Evolutionary conservation across 495 filamentous ascomycete species (phyloP).

Genomic region (Lasiosphaeris hirsuta): DNA sequence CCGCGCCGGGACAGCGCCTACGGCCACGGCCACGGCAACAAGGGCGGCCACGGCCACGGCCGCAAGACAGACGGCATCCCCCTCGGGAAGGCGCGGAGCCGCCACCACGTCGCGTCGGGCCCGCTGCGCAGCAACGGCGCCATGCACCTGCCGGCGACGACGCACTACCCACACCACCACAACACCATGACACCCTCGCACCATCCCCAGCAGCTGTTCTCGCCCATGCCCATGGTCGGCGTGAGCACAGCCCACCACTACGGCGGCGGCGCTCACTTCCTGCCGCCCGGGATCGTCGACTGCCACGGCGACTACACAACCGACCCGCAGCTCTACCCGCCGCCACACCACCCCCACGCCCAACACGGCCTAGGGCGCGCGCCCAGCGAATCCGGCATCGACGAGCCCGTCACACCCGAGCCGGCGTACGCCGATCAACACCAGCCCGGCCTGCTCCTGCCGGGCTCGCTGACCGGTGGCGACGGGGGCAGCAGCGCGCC

Average conservation of each 20-base stretch:
- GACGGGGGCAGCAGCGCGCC: not conserved
- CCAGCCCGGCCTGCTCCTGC: constrained; percentile 1
- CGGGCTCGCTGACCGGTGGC: not conserved
- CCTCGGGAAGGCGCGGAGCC: not conserved
- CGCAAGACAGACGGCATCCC: not conserved
- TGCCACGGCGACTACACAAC: too few species aligned
- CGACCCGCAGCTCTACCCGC: not conserved
- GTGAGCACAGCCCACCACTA: too few species aligned
- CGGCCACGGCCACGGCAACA: not conserved
- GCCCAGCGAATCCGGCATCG: constrained; percentile 7
- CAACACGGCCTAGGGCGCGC: not conserved
- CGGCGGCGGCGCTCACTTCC: too few species aligned
- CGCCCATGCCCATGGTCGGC: too few species aligned
- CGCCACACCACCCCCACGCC: not conserved
- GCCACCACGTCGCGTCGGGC: not conserved
- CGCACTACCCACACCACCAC: constrained; percentile 7
- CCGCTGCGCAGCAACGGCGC: not conserved
- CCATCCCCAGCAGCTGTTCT: not conserved
- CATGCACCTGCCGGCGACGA: not conserved
- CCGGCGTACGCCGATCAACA: constrained; percentile 1
- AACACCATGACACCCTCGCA: not conserved
- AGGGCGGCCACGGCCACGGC: not conserved
- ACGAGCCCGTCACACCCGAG: constrained; percentile 21
- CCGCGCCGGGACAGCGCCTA: not conserved
- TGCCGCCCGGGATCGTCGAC: too few species aligned